Evolutionary conservation across 768 basidiomycete species (phyloP), one percentile per base, ranked within the genome.

Genomic region (Glaciozyma martinii): DNA sequence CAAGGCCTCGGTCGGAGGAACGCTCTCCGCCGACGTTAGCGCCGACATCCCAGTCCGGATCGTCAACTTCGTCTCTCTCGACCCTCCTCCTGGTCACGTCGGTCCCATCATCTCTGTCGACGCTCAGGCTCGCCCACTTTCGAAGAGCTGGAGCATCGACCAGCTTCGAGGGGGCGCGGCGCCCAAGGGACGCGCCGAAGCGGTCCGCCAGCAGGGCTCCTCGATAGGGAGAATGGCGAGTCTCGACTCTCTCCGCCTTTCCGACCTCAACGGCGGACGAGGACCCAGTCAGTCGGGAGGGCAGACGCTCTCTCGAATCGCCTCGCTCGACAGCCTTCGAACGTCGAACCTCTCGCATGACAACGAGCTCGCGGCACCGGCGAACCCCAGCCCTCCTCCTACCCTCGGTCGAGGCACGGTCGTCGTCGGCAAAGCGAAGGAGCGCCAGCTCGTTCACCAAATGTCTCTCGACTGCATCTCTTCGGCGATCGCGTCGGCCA

Each of bases 61-160:
- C 71, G 80, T 91, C 78, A 91, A 86, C 74, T 88, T 89, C 77
- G 76, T 91, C 33, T 92, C 90, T 18, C 79, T 95, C 67, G 89
- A 93, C 75, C 88, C 89, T 27, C 86, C 86, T 18, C 85, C 85
- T 0, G 76, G 71, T 3, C 72, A 73, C n/a, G 18, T 62, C 25
- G 42, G 43, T 6, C 18, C 19, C 18, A 32, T 49, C 33, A 43
- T 19, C 8, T n/a, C 47, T 12, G 49, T 37, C n/a, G 49, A 25
- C 32, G 29, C 21, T 25, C 59, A 53, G 5, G 32, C 64, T 1
- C 61, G 58, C 4, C 44, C 62, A 1, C 55, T 70, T 15, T 60
- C 62, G 4, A 56, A 62, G 18, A 66, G 62, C 42, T 70, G 68
- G 68, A 66, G 65, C 46, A 55, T 64, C 30, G 57, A 61, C 44